A percentile compares a stretch with the other conserved stretches of the same genome.
These are phyloP conservation scores for Lichtheimia ramosa DNA, from an alignment of 371 early-diverging fungal species.

Conservation along the genomic window DNA sequence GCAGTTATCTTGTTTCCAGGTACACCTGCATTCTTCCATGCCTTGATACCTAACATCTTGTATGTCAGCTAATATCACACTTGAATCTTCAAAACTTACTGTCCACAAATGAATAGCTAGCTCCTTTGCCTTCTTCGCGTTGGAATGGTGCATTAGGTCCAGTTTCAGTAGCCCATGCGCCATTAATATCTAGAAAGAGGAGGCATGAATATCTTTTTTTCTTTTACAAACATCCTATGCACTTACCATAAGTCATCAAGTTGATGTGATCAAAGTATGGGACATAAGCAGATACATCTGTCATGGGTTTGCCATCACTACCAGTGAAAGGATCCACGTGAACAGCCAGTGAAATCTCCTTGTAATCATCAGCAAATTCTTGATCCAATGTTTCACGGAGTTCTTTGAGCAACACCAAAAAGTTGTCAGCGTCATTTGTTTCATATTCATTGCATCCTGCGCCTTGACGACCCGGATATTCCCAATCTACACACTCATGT, in stretches of 20 bases:
- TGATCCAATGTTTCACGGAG: slow-evolving; percentile 62
- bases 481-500: slow-evolving; percentile 59
- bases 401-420: slow-evolving; percentile 55
- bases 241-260: slow-evolving; percentile 60
- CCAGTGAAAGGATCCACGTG: slow-evolving; percentile 64
- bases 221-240: neutral
- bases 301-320: slow-evolving; percentile 46
- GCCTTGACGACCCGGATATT: slow-evolving; percentile 76
- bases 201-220: neutral
- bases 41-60: slow-evolving; percentile 35
- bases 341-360: slow-evolving; percentile 73
- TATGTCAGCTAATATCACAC: neutral
- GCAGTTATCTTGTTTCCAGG: slow-evolving; percentile 64
- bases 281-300: slow-evolving; percentile 58
- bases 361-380: slow-evolving; percentile 53
- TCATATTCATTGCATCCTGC: slow-evolving; percentile 65
- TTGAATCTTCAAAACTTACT: slow-evolving; percentile 20
- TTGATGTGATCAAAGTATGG: slow-evolving; percentile 68
- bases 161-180: slow-evolving; percentile 63
- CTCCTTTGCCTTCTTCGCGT: slow-evolving; percentile 40
- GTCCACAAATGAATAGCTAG: slow-evolving; percentile 53
- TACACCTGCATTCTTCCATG: slow-evolving; percentile 65
- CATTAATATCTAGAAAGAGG: slow-evolving; percentile 42
- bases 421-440: slow-evolving; percentile 52
- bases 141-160: slow-evolving; percentile 69